A percentile compares a stretch with the other conserved stretches of the same genome.
Conservation (phyloP, 2,329 filamentous ascomycete species). For the Trematosphaeria pertusa region DNA sequence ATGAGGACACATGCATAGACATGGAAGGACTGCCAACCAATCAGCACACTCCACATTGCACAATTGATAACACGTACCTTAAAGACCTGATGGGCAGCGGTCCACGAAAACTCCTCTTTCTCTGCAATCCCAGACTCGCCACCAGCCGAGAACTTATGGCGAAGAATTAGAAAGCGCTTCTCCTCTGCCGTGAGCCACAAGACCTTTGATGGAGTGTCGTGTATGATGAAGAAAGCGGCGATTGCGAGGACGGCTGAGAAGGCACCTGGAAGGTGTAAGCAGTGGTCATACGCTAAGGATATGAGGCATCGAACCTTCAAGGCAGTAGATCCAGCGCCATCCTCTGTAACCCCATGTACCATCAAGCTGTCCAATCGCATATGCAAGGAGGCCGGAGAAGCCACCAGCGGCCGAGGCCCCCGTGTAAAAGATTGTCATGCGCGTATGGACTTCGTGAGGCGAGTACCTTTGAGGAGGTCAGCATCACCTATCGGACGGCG, state of each 20-base stretch:
- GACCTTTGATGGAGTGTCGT: constrained; percentile 15
- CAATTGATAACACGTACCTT: constrained; percentile 7
- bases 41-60: background rate
- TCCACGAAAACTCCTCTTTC: constrained; percentile 19
- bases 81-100: constrained; percentile 8
- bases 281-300: too few relatives aligned
- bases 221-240: constrained; percentile 9
- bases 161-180: constrained; percentile 14
- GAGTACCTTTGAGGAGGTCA: constrained; percentile 52
- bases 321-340: constrained; percentile 26
- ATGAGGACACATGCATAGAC: constrained; percentile 10
- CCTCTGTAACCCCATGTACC: constrained; percentile 49
- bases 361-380: constrained; percentile 64
- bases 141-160: constrained; percentile 16
- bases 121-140: constrained; percentile 19
- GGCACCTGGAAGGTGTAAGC: too few relatives aligned
- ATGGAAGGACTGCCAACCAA: constrained; percentile 4
- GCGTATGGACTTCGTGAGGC: constrained; percentile 59
- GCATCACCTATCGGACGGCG: too few relatives aligned
- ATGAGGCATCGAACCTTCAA: too few relatives aligned
- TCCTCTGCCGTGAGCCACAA: constrained; percentile 20
- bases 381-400: constrained; percentile 64
- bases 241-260: constrained; percentile 6
- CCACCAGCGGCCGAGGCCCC: constrained; percentile 61
- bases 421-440: constrained; percentile 63